Percentiles rank a stretch among this genome's conserved stretches.
These are phyloP conservation scores for Colletotrichum filicis DNA, from an alignment of 2,329 filamentous ascomycete species.

Conservation along the genomic window DNA sequence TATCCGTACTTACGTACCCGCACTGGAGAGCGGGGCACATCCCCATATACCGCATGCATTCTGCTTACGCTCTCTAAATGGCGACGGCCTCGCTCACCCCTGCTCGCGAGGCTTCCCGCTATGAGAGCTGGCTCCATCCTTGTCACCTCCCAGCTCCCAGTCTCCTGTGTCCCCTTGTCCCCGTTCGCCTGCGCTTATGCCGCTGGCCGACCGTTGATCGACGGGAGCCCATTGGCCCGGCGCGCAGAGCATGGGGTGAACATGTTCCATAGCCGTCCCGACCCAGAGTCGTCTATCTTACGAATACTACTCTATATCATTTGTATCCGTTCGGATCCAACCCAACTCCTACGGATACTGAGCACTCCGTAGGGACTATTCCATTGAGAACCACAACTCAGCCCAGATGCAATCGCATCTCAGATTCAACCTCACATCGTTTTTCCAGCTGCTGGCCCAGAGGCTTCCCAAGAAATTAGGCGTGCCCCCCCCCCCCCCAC, in stretches of 20 bases:
- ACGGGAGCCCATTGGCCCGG: conserved; percentile 26
- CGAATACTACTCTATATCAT: not conserved
- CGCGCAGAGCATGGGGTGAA: conserved; percentile 15
- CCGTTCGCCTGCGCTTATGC: conserved; percentile 13
- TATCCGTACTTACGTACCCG: not conserved
- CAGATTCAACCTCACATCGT: conserved; percentile 24
- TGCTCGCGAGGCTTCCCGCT: conserved; percentile 17
- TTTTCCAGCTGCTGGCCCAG: not conserved
- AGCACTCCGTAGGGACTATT: not conserved
- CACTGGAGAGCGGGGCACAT: not conserved
- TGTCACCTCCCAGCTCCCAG: not conserved
- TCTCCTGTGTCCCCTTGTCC: not conserved
- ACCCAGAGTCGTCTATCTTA: conserved; percentile 3
- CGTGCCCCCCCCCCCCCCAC: not conserved
- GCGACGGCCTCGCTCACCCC: not conserved
- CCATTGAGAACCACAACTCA: not conserved
- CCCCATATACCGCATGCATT: conserved; percentile 13
- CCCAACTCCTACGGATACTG: too few species aligned
- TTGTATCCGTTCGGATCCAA: too few species aligned
- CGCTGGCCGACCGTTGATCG: conserved; percentile 29
- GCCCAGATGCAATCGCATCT: conserved; percentile 16
- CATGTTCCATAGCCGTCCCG: conserved; percentile 1
- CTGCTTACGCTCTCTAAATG: conserved; percentile 14
- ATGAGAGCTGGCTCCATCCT: not conserved
- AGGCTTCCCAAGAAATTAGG: not conserved